Percentiles rank a stretch among this genome's conserved stretches.
phyloP scores from a whole-genome alignment of 306 rosid genomes.

The Citrullus amarus region DNA sequence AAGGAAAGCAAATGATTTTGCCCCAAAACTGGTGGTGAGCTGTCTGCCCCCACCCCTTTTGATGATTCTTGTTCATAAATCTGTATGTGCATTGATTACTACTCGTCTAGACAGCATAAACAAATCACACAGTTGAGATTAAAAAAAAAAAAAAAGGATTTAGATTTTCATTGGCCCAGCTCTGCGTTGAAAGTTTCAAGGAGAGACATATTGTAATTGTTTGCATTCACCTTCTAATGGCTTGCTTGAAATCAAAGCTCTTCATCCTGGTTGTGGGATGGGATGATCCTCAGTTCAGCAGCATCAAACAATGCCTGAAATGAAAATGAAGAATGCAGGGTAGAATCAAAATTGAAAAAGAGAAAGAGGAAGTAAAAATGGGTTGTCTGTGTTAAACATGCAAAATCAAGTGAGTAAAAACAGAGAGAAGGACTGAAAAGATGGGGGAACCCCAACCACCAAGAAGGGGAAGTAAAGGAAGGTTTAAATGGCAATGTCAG shows the following conservation, averaged over 20 bases:
- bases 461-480: not conserved
- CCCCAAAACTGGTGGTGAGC: constrained; percentile 13
- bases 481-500: not conserved
- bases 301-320: not conserved
- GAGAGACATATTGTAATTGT: not conserved
- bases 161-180: no score
- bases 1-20: constrained; percentile 4
- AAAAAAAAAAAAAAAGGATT: not conserved
- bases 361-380: not conserved
- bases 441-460: not conserved
- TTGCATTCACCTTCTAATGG: not conserved
- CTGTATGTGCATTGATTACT: not conserved
- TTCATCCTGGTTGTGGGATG: not conserved
- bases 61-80: not conserved
- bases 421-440: not conserved
- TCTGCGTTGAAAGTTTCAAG: not conserved
- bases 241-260: not conserved
- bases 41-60: constrained; percentile 13
- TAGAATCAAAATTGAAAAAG: not conserved
- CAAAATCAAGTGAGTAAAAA: not conserved
- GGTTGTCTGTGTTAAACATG: not conserved
- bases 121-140: not conserved
- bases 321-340: not conserved
- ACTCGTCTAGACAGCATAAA: not conserved
- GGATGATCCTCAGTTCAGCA: not conserved